Conservation (phyloP, 805 yeast genomes). For the Wickerhamomyces hampshirensis region DNA sequence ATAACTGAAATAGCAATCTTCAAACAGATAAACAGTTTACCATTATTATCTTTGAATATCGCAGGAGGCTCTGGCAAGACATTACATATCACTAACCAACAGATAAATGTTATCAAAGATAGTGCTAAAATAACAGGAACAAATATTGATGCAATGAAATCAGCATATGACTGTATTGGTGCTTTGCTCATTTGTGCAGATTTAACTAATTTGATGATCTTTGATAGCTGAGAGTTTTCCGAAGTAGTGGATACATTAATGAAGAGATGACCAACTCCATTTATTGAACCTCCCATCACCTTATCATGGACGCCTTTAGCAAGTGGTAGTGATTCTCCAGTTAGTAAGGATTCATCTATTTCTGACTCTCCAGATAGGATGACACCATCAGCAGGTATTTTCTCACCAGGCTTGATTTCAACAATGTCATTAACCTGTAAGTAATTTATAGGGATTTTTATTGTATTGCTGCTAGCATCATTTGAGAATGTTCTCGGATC, state of each 20-base stretch:
- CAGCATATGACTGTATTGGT: constrained; percentile 89
- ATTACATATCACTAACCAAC: constrained; percentile 49
- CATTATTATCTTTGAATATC: constrained; percentile 44
- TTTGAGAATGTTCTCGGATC: constrained; percentile 26
- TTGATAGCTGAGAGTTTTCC: constrained; percentile 78
- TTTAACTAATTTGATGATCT: constrained; percentile 80
- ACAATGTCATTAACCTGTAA: constrained; percentile 76
- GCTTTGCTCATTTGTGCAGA: constrained; percentile 87
- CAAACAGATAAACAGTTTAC: constrained; percentile 62
- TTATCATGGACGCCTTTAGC: constrained; percentile 52
- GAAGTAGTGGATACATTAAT: constrained; percentile 71
- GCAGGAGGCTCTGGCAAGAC: constrained; percentile 38
- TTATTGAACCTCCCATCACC: constrained; percentile 89
- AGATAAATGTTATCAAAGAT: constrained; percentile 58
- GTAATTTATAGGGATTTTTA: constrained; percentile 64
- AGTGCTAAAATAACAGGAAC: constrained; percentile 70
- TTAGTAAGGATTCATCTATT: constrained; percentile 81
- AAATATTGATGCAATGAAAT: constrained; percentile 75
- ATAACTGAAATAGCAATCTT: constrained; percentile 85
- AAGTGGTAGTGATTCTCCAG: constrained; percentile 87
- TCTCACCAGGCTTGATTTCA: constrained; percentile 78
- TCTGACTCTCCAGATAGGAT: constrained; percentile 76
- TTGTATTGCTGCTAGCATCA: constrained; percentile 27
- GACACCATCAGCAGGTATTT: constrained; percentile 87
- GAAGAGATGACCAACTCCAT: constrained; percentile 69